Evolutionary conservation across 805 yeast genomes (phyloP).

Genomic region (Diddensiella santjacobensis): DNA sequence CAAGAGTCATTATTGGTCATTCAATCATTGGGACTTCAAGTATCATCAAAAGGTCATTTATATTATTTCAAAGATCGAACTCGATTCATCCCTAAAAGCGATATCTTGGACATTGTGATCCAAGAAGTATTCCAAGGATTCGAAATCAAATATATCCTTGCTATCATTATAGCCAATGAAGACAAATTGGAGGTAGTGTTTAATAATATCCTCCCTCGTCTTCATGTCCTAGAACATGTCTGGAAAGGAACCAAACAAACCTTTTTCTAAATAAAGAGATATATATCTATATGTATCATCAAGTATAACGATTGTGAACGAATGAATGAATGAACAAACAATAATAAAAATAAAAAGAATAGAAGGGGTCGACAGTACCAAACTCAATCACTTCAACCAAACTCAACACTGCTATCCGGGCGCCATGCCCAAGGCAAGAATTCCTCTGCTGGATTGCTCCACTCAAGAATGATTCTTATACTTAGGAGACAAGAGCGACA

Average conservation of each 20-base stretch:
- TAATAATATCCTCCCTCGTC: slow-evolving; percentile 18
- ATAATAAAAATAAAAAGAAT: slow-evolving; percentile 8
- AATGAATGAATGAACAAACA: too few relatives aligned
- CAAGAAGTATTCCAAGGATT: slow-evolving; percentile 73
- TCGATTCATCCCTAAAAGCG: slow-evolving; percentile 53
- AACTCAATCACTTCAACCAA: slow-evolving; percentile 8
- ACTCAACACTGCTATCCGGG: slow-evolving; percentile 24
- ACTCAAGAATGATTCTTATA: slow-evolving; percentile 25
- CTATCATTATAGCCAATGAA: slow-evolving; percentile 48
- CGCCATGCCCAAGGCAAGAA: slow-evolving; percentile 29
- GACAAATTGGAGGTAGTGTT: slow-evolving; percentile 34
- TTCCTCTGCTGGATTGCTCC: slow-evolving; percentile 33
- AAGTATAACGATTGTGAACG: not conserved
- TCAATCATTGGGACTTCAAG: slow-evolving; percentile 47
- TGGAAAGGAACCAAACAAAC: slow-evolving; percentile 19
- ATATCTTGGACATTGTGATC: slow-evolving; percentile 60
- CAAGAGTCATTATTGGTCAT: slow-evolving; percentile 42
- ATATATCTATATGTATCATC: not conserved
- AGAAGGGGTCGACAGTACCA: slow-evolving; percentile 17
- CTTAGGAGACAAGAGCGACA: slow-evolving; percentile 23
- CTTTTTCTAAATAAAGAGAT: too few relatives aligned
- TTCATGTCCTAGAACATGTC: slow-evolving; percentile 19
- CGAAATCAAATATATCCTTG: slow-evolving; percentile 62
- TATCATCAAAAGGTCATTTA: slow-evolving; percentile 34
- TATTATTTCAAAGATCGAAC: slow-evolving; percentile 25